Evolutionary conservation across 768 basidiomycete genomes (phyloP), one percentile per base, ranked within the genome.

Genomic region (Suillus discolor): DNA sequence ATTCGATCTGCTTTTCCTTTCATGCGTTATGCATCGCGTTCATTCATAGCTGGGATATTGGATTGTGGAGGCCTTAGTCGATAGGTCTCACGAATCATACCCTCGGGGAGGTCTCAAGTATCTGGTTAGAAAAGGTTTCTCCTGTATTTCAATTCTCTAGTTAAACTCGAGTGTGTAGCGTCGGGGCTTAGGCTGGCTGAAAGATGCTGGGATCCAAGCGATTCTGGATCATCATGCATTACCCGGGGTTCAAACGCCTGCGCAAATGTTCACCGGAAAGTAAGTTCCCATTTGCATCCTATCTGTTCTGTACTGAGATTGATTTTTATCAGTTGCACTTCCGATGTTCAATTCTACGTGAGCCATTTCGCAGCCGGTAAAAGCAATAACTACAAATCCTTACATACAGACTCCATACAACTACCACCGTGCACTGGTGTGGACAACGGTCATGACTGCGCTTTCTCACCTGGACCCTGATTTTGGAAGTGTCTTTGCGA

Each of bases 371-470:
- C 62, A 28, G 5, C 38, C 25, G 13, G 38, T 11, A 38, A 1
- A 1, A 41, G 23, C n/a, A 34, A 61, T 63, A 64, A 69, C 57
- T 23, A 63, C 53, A 4, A 55, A 42, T 66, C 60, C 34, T 34
- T 42, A n/a, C 47, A 25, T 42, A 18, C 71, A 91, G 91, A 93
- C 89, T 2, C 78, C 79, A 3, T 79, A 84, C 62, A 93, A 94
- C 73, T 93, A 91, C 67, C 84, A 87, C 66, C 88, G 92, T 8
- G 92, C 92, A 8, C 79, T 94, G 54, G 78, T 89, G n/a, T 94
- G 92, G 92, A 87, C 91, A 0, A 87, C 87, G 13, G 89, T 93
- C 25, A 92, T 93, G 88, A 89, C 92, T 1, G 75, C 83, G 13
- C 78, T 94, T 6, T 78, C 89, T 1, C 92, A 93, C 69, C 76